Evolutionary conservation across 805 yeast species (phyloP), one percentile per base, ranked within the genome.

Genomic region (Danielia reshetovae): DNA sequence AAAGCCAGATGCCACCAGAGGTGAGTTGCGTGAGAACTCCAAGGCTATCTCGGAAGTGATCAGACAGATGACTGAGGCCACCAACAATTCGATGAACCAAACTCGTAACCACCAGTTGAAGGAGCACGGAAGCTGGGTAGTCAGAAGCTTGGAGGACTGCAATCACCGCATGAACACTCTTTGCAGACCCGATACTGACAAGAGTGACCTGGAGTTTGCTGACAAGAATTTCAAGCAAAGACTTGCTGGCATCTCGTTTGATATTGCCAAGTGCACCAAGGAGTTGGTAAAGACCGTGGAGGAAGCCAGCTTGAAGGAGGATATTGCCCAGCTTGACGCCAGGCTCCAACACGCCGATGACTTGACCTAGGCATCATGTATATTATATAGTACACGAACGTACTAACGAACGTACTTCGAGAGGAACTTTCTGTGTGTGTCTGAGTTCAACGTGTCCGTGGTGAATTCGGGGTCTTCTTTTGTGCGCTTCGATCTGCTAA

Each of bases 271-370:
- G 60, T 84, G 95, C 58, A 90, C 97, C 4, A 90, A 89, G 59
- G 97, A 90, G 59, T 72, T 90, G 54, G 97, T 90, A 14, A 89
- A 89, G 64, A 85, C 95, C 1, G 96, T 90, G 4, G 97, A 90
- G 57, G 97, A 89, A 55, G 95, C 95, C 16, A 83, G 89, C 52
- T 66, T 89, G 50, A 82, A 82, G 51, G 89, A 83, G 46, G 96
- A 88, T 51, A 84, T 89, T 49, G 88, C 80, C 4, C 79, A 81
- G 45, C 70, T 87, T 46, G 89, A 87, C 60, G 79, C 86, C 9
- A 74, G 83, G 46, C 55, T 80, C 36, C 60, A 53, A 32, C 68
- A 54, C 14, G 55, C 43, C 14, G 62, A 58, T 32, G 67, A 60
- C 29, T 46, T 45, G 43, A 44, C 47, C 10, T 46, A 31, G 28